phyloP scores from a whole-genome alignment of 2,329 filamentous ascomycete genomes.

The Kalmusia sp. region DNA sequence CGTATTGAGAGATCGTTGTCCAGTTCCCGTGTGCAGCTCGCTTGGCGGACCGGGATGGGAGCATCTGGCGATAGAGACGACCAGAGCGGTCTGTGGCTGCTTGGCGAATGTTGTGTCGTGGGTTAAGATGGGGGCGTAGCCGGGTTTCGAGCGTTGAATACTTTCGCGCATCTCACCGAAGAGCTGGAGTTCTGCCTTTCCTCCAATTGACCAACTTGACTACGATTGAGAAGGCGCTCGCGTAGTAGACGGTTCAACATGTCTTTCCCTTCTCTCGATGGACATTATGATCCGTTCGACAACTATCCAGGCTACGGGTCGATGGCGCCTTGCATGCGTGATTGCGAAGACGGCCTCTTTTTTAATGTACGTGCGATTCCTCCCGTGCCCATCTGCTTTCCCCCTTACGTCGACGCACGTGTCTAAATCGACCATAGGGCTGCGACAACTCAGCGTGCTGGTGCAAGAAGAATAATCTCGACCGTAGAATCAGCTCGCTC shows the following conservation, averaged over 20 bases:
- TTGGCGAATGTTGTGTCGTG: background rate
- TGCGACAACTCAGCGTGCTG: conserved; percentile 23
- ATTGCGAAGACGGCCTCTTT: conserved; percentile 9
- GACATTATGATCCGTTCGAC: conserved; percentile 14
- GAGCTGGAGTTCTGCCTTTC: too few relatives aligned
- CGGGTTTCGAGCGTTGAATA: background rate
- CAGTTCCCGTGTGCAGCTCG: background rate
- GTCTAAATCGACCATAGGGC: conserved; percentile 9
- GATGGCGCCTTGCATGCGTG: conserved; percentile 23
- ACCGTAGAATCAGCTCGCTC: conserved; percentile 13
- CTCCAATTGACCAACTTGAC: background rate
- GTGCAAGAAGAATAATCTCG: conserved; percentile 26
- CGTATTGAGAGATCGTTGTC: conserved; percentile 4
- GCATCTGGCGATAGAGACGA: background rate
- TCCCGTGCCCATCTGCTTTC: background rate
- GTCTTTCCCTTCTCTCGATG: conserved; percentile 10
- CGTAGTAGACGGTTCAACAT: conserved; percentile 8
- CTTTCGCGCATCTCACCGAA: background rate
- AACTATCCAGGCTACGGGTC: conserved; percentile 12
- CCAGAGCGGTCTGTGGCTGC: background rate
- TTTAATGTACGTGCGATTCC: conserved; percentile 22
- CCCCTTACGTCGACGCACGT: background rate
- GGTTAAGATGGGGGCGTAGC: background rate
- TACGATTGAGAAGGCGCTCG: background rate
- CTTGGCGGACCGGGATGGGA: background rate